A percentile compares a stretch with the other conserved stretches of the same genome.
These are phyloP conservation scores for Pyricularia sp. DNA, from an alignment of 2,329 filamentous ascomycete species.

Conservation along the genomic window DNA sequence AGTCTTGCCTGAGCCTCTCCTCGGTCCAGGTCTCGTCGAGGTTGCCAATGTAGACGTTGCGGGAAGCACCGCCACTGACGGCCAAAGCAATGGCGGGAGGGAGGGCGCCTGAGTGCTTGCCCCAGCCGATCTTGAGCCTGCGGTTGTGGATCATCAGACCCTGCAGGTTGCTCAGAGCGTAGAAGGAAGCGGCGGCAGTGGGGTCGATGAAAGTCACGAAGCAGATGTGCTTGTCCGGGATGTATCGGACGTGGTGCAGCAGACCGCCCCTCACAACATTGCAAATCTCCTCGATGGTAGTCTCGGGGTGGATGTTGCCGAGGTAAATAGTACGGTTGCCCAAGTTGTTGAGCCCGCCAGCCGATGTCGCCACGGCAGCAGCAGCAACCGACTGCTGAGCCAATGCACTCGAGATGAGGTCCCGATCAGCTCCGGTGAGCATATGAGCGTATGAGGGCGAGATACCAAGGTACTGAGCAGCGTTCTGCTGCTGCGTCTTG, in stretches of 20 bases:
- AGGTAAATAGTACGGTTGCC: slow-evolving; percentile 97
- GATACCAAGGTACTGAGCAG: slow-evolving; percentile 94
- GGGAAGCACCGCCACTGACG: slow-evolving; percentile 92
- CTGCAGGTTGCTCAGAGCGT: slow-evolving; percentile 92
- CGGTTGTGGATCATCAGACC: slow-evolving; percentile 99
- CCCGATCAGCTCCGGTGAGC: slow-evolving; percentile 88
- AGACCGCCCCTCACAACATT: slow-evolving; percentile 95
- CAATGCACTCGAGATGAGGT: slow-evolving; percentile 90
- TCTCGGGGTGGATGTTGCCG: slow-evolving; percentile 97
- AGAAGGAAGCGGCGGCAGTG: slow-evolving; percentile 95
- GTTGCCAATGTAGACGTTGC: slow-evolving; percentile 97
- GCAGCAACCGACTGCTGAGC: slow-evolving; percentile 97
- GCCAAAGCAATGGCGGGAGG: slow-evolving; percentile 93
- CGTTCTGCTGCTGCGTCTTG: slow-evolving; percentile 99
- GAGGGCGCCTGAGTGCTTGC: slow-evolving; percentile 94
- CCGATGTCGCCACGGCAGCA: slow-evolving; percentile 90
- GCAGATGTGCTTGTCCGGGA: slow-evolving; percentile 99
- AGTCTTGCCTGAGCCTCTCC: slow-evolving; percentile 90
- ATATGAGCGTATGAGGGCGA: slow-evolving; percentile 95
- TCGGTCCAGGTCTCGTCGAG: slow-evolving; percentile 96
- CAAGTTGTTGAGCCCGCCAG: slow-evolving; percentile 93
- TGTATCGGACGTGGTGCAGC: slow-evolving; percentile 96
- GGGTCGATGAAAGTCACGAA: slow-evolving; percentile 99
- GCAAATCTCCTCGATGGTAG: slow-evolving; percentile 98
- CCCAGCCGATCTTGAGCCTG: slow-evolving; percentile 96